Percentiles rank a stretch among this genome's conserved stretches.
phyloP scores from a whole-genome alignment of 1,284 basidiomycete species.

The Rhizopogon parksii region DNA sequence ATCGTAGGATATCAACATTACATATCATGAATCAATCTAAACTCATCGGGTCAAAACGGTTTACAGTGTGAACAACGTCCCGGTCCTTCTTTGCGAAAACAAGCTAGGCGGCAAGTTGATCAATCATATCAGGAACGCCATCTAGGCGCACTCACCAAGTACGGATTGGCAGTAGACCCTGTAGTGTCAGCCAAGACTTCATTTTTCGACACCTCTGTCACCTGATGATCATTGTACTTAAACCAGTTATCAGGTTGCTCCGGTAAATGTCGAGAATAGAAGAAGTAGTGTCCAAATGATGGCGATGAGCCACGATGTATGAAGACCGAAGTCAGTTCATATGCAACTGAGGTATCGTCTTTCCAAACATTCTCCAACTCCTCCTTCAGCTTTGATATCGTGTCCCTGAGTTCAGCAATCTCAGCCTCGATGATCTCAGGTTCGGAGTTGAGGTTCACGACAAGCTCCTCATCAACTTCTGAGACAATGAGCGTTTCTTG shows the following conservation, averaged over 20 bases:
- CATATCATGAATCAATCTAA: slow-evolving; percentile 20
- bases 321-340: slow-evolving; percentile 93
- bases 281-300: slow-evolving; percentile 84
- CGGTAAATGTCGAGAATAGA: slow-evolving; percentile 79
- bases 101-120: slow-evolving; percentile 38
- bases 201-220: slow-evolving; percentile 64
- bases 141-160: slow-evolving; percentile 50
- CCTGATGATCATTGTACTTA: slow-evolving; percentile 90
- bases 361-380: slow-evolving; percentile 77
- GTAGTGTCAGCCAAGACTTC: slow-evolving; percentile 78
- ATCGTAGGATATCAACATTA: slow-evolving; percentile 21
- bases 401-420: slow-evolving; percentile 53
- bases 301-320: slow-evolving; percentile 87
- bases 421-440: slow-evolving; percentile 49
- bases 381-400: slow-evolving; percentile 52
- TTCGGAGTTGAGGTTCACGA: slow-evolving; percentile 47
- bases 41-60: slow-evolving; percentile 41
- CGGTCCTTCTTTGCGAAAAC: slow-evolving; percentile 74
- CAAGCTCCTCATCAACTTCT: slow-evolving; percentile 48
- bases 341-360: slow-evolving; percentile 62
- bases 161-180: slow-evolving; percentile 75
- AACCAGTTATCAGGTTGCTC: slow-evolving; percentile 78
- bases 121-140: slow-evolving; percentile 2
- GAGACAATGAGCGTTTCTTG: slow-evolving; percentile 36
- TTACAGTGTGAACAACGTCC: slow-evolving; percentile 71